A percentile compares a stretch with the other conserved stretches of the same genome.
Evolutionary conservation across 202 grass and related monocot species (phyloP).

Genomic region (Musa balbisiana): DNA sequence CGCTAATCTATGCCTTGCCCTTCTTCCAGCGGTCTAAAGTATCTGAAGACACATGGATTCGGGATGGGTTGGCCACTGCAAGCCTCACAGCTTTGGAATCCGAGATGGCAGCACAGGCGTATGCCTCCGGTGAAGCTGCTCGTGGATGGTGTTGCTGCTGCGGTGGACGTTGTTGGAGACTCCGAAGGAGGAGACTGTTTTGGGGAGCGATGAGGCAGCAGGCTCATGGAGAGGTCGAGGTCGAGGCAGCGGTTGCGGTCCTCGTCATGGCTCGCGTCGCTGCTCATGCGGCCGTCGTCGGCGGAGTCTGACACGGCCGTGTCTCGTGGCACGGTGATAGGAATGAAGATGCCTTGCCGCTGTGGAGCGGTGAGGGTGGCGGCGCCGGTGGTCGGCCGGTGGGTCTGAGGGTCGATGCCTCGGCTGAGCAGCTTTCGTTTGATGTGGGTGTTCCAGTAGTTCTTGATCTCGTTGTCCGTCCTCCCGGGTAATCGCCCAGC

Average conservation of each 20-base stretch:
- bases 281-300: conserved; percentile 25
- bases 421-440: conserved; percentile 64
- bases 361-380: background rate
- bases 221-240: conserved; percentile 71
- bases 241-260: conserved; percentile 48
- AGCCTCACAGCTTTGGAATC: conserved; percentile 38
- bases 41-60: conserved; percentile 29
- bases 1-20: background rate
- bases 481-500: conserved; percentile 55
- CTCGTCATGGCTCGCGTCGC: conserved; percentile 14
- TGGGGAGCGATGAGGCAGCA: conserved; percentile 45
- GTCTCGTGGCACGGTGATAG: background rate
- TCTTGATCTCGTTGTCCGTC: conserved; percentile 98
- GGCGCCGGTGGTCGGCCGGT: conserved; percentile 30
- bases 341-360: background rate
- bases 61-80: conserved; percentile 45
- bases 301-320: conserved; percentile 1
- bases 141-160: background rate
- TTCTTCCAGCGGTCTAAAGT: conserved; percentile 27
- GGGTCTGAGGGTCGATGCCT: conserved; percentile 72
- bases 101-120: conserved; percentile 63
- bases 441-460: conserved; percentile 98
- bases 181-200: background rate
- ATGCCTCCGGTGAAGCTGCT: conserved; percentile 32
- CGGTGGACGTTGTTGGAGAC: conserved; percentile 8